Conservation (phyloP, 345 rosid genomes). For the Sapria himalayana region DNA sequence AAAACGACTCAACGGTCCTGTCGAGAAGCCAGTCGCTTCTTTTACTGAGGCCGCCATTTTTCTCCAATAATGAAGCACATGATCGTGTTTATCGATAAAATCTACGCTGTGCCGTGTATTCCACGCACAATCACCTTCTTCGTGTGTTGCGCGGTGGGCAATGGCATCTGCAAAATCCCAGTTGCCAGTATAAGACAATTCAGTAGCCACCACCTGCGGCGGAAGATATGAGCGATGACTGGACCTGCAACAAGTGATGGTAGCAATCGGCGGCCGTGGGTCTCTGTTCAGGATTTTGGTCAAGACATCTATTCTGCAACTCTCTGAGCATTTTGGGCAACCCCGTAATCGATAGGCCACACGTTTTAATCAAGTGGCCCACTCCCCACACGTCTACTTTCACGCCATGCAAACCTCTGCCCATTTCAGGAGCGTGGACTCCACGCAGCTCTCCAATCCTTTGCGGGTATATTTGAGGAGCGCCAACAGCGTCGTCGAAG, state of each 20-base stretch:
- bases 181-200: conserved; percentile 9
- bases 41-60: no score
- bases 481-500: conserved; percentile 54
- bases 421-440: conserved; percentile 76
- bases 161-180: no score
- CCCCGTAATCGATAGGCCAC: conserved; percentile 27
- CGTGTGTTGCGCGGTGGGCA: no score
- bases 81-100: no score
- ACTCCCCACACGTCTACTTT: conserved; percentile 97
- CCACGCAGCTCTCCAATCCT: conserved; percentile 25
- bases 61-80: no score
- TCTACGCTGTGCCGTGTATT: no score
- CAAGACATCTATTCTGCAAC: conserved; percentile 65
- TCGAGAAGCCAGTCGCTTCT: no score
- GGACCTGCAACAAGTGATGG: conserved; percentile 74
- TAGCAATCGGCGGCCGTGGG: conserved; percentile 97
- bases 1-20: no score
- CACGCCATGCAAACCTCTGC: conserved; percentile 71
- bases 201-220: conserved; percentile 14
- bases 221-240: conserved; percentile 36
- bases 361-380: conserved; percentile 55
- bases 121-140: no score
- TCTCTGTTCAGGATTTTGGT: conserved; percentile 72
- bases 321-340: conserved; percentile 65
- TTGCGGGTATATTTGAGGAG: conserved; percentile 68